Percentiles rank a stretch among this genome's conserved stretches.
Evolutionary conservation across 129 eudicot species (phyloP).

Genomic region (Saposhnikovia divaricata): DNA sequence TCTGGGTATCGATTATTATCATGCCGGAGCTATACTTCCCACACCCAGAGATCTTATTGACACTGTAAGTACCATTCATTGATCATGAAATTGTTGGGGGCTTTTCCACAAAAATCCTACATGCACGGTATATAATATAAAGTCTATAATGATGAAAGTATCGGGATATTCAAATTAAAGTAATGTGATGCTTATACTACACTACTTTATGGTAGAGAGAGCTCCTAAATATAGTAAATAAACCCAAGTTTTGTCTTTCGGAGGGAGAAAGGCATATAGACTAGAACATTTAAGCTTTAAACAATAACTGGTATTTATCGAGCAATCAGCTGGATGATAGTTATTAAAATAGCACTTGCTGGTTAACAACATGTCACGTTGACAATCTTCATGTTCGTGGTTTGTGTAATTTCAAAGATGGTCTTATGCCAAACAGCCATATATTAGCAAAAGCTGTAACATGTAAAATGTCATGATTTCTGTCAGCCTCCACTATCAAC

Average conservation of each 20-base stretch:
- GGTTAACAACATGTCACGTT: not conserved
- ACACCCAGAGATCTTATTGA: conserved; percentile 52
- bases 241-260: not conserved
- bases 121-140: not conserved
- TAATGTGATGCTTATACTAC: not conserved
- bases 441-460: not conserved
- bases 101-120: not conserved
- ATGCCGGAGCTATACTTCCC: conserved; percentile 60
- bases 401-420: not conserved
- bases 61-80: conserved; percentile 29
- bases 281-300: not conserved
- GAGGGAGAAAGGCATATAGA: not conserved
- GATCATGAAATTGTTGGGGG: not conserved
- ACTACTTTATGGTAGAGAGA: not conserved
- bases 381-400: not conserved
- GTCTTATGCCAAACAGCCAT: not conserved
- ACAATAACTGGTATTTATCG: too few species aligned
- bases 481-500: not conserved
- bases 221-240: not conserved
- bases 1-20: conserved; percentile 57
- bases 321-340: not conserved
- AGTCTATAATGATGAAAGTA: not conserved
- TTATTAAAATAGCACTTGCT: not conserved
- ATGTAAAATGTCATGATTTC: not conserved
- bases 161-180: not conserved